Evolutionary conservation across 257 asterid genomes (phyloP).

Genomic region (Fraxinus excelsior): DNA sequence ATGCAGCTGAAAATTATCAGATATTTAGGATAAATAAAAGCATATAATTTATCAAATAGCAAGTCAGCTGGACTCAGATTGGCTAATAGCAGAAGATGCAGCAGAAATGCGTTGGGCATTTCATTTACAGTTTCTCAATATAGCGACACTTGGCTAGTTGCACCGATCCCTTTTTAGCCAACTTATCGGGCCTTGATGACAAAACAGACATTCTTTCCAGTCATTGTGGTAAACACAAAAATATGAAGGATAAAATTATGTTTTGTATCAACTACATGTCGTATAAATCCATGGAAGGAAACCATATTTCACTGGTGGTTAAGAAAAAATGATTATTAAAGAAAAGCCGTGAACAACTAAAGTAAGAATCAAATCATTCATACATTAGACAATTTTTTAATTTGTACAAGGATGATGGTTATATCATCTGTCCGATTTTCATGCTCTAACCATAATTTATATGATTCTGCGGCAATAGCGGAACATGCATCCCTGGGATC

Average conservation of each 20-base stretch:
- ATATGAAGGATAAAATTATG: not conserved
- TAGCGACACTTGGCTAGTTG: not conserved
- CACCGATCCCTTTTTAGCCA: not conserved
- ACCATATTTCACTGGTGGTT: not conserved
- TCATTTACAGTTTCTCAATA: too few relatives aligned
- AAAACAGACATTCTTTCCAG: not conserved
- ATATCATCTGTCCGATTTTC: conserved; percentile 97
- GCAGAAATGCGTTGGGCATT: too few relatives aligned
- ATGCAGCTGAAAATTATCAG: conserved; percentile 7
- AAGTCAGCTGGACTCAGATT: not conserved
- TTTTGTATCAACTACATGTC: not conserved
- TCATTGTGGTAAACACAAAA: not conserved
- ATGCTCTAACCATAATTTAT: conserved; percentile 85
- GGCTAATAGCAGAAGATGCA: not conserved
- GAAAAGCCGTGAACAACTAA: conserved; percentile 27
- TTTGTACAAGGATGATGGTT: conserved; percentile 83
- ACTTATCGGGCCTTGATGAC: not conserved
- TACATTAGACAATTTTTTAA: conserved; percentile 68
- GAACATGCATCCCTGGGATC: conserved; percentile 92
- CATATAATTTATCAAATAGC: not conserved
- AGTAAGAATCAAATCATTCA: conserved; percentile 44
- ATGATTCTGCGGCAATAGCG: conserved; percentile 78
- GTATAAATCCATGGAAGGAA: not conserved
- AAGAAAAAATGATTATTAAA: conserved; percentile 23
- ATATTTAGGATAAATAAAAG: not conserved